A percentile compares a stretch with the other conserved stretches of the same genome.
Evolutionary conservation across 2,329 filamentous ascomycete species (phyloP).

Genomic region (Alternaria arborescens): DNA sequence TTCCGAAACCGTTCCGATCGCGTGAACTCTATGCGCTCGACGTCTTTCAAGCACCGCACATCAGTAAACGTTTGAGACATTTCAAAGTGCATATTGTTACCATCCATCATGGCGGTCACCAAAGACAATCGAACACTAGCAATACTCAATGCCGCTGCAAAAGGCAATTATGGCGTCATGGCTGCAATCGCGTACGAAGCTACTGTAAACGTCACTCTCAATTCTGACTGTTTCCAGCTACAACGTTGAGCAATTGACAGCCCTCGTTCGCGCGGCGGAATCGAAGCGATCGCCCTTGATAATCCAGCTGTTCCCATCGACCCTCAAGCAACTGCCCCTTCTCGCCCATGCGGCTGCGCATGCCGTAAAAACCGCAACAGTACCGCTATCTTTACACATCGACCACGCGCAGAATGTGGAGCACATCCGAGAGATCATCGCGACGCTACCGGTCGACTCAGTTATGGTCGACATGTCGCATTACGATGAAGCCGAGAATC

Average conservation of each 20-base stretch:
- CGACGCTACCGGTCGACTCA: slow-evolving; percentile 69
- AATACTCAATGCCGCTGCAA: slow-evolving; percentile 65
- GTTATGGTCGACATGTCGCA: slow-evolving; percentile 83
- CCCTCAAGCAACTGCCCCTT: slow-evolving; percentile 68
- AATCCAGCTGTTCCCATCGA: slow-evolving; percentile 64
- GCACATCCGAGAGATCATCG: slow-evolving; percentile 52
- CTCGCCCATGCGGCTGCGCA: slow-evolving; percentile 55
- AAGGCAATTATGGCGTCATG: slow-evolving; percentile 66
- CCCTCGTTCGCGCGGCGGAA: slow-evolving; percentile 46
- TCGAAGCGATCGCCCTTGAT: slow-evolving; percentile 46
- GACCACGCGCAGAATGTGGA: slow-evolving; percentile 58
- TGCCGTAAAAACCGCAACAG: slow-evolving; percentile 52
- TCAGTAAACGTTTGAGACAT: background rate
- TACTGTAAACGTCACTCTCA: background rate
- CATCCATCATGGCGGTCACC: slow-evolving; percentile 24
- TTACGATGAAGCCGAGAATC: slow-evolving; percentile 75
- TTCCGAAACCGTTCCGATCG: slow-evolving; percentile 14
- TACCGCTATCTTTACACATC: slow-evolving; percentile 58
- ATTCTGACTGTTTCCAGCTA: slow-evolving; percentile 32
- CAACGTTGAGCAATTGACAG: slow-evolving; percentile 48
- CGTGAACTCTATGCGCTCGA: background rate
- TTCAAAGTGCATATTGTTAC: background rate
- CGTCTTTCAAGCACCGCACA: background rate
- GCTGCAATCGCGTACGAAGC: slow-evolving; percentile 51
- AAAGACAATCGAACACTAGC: slow-evolving; percentile 43